These are phyloP conservation scores for Aspergillus latus DNA, from an alignment of 2,329 filamentous ascomycete genomes.

Conservation along the genomic window DNA sequence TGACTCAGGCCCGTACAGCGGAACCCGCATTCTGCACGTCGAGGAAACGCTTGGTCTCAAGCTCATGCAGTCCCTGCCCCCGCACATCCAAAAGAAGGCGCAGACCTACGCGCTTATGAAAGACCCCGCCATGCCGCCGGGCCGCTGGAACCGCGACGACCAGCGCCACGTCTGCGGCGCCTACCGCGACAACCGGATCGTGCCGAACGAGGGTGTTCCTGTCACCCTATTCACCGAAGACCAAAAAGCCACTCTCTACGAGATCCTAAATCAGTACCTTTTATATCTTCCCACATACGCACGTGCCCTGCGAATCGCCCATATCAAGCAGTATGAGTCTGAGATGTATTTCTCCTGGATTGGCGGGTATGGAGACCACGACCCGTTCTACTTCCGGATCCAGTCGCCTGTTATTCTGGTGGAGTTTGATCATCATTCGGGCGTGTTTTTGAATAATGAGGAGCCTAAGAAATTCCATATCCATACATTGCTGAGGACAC, in stretches of 20 bases:
- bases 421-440: slow-evolving; percentile 79
- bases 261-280: slow-evolving; percentile 64
- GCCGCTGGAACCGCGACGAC: slow-evolving; percentile 76
- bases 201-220: slow-evolving; percentile 69
- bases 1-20: slow-evolving; percentile 61
- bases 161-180: slow-evolving; percentile 76
- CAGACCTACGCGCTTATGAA: slow-evolving; percentile 61
- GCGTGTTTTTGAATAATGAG: slow-evolving; percentile 71
- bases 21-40: slow-evolving; percentile 64
- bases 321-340: slow-evolving; percentile 56
- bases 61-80: slow-evolving; percentile 65
- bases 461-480: slow-evolving; percentile 77
- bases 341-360: slow-evolving; percentile 81
- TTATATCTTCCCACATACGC: slow-evolving; percentile 64
- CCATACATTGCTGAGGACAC: slow-evolving; percentile 69
- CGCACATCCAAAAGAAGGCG: slow-evolving; percentile 50
- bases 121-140: slow-evolving; percentile 62
- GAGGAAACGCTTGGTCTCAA: slow-evolving; percentile 66
- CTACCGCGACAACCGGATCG: slow-evolving; percentile 73
- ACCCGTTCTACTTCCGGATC: slow-evolving; percentile 75
- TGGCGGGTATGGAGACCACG: slow-evolving; percentile 63
- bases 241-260: slow-evolving; percentile 57
- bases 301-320: slow-evolving; percentile 54
- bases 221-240: slow-evolving; percentile 46
- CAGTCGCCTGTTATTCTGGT: slow-evolving; percentile 73